Base-by-base conservation (phyloP, 2,329 filamentous ascomycete genomes). In the Hansfordia pulvinata region DNA sequence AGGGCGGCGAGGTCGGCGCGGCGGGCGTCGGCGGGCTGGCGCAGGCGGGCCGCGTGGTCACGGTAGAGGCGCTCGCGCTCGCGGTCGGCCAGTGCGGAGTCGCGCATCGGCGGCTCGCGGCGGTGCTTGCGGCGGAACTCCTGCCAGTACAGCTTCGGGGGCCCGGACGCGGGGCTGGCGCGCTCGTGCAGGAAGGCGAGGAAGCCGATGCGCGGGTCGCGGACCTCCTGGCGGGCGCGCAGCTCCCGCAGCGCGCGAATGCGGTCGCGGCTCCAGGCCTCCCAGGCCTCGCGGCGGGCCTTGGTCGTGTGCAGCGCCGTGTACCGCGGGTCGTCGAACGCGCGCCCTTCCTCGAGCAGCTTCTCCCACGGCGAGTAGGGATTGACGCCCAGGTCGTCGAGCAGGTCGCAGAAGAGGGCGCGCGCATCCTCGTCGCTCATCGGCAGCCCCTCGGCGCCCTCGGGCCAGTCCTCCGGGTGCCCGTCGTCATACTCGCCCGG, bases 81-180 rank as follows among this genome's bases (percentile, higher is more conserved):
- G 48, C 78, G 83, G 42, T 88, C 83, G 18, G 61, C 56, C 14
- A 86, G 60, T 26, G 63, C 68, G 17, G 69, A 59, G 32, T 88
- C 79, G 33, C 76, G 79, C 79, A 98, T 85, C 27, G 76, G 68
- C 0, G 69, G 52, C 36, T 93, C 85, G 37, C 79, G 86, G 37
- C 78, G 79, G 53, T 74, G 90, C 47, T 94, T 98, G 18, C 90
- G 67, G 42, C 82, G 84, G 54, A 98, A 98, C 48, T 98, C 90
- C 1, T 83, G 78, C 90, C 90, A 98, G 60, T 93, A 98, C 2
- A 98, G 64, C 54, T 93, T 96, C n/a, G n/a, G n/a, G n/a, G n/a
- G n/a, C n/a, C n/a, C n/a, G n/a, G n/a, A n/a, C n/a, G n/a, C n/a
- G 0, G 83, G 78, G 0, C 77, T 90, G 0, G 86, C 88, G 38